phyloP scores from a whole-genome alignment of 805 yeast species.

The Cyberlindnera japonica region DNA sequence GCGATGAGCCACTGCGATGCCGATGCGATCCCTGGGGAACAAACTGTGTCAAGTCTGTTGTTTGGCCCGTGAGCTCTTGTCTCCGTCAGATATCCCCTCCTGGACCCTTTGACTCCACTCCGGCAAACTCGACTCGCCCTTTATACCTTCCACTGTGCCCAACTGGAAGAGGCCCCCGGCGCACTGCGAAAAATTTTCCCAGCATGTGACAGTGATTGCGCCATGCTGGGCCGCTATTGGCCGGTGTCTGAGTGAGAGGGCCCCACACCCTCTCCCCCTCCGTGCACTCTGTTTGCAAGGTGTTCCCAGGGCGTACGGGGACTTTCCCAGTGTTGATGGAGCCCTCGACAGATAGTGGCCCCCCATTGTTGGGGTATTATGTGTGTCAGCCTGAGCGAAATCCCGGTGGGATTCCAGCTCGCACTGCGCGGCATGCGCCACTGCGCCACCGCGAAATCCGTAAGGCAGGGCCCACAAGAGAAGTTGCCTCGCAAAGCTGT shows the following conservation, averaged over 20 bases:
- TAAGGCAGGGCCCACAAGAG: too few species aligned
- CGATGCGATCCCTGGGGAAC: neutral
- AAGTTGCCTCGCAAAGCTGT: too few species aligned
- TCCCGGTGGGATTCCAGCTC: neutral
- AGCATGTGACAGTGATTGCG: slow-evolving; percentile 1
- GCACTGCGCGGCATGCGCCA: too few species aligned
- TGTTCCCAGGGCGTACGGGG: neutral
- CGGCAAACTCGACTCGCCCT: neutral
- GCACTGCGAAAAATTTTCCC: slow-evolving; percentile 1
- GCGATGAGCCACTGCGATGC: neutral
- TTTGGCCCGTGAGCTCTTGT: neutral
- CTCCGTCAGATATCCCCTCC: neutral
- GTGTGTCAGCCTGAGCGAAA: neutral
- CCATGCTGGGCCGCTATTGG: neutral
- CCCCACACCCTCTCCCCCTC: neutral
- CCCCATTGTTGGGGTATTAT: neutral
- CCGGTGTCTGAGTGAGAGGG: too few species aligned
- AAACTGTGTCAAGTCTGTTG: too few species aligned
- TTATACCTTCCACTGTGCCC: neutral
- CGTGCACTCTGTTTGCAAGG: neutral
- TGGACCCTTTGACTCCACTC: neutral
- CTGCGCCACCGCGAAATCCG: too few species aligned
- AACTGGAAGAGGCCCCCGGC: too few species aligned
- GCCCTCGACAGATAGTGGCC: neutral
- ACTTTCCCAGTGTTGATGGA: neutral